Evolutionary conservation across 2,329 filamentous ascomycete species (phyloP), one percentile per base, ranked within the genome.

Genomic region (Microdochium trichocladiopsis): DNA sequence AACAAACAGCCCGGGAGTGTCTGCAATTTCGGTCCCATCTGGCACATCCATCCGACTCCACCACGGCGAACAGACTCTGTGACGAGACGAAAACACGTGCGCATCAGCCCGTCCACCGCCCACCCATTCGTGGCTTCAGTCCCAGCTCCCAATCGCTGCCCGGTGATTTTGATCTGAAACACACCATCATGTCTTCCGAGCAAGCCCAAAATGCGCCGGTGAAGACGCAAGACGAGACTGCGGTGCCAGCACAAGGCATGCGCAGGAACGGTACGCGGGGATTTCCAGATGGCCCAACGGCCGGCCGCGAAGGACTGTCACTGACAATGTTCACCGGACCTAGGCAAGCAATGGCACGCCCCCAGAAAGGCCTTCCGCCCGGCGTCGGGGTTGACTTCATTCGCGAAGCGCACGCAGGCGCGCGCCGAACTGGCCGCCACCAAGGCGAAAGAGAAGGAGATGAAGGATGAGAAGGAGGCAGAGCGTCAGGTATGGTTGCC

Each of bases 391-490:
- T 79, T 91, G 60, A 88, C 83, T 2, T 84, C 90, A 1, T 97
- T 87, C 68, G 84, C 86, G 60, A 87, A 90, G 70, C 85, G 93
- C 51, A 74, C 82, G 47, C 84, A 86, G 60, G 79, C 85, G 56
- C 83, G 90, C 50, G 81, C 84, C 56, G 80, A 84, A 8, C 79
- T 85, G 61, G 80, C 82, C 12, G 83, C 89, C n/a, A 82, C 88
- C 61, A 97, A 96, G 74, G 89, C 90, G 33, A 91, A 90, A 65
- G 94, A 97, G 73, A 92, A 89, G 71, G 91, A 96, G 70, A 84
- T 99, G 83, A 95, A 93, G 75, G 89, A 91, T 1, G 94, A 96
- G 74, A 96, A 95, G 72, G 91, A 95, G 66, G 82, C 87, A n/a
- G 87, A 87, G 69, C 81, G 90, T 72, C 78, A 93, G 78, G 91